These are phyloP conservation scores for Decorospora gaudefroyi DNA, from an alignment of 2,329 filamentous ascomycete genomes.

Conservation along the genomic window DNA sequence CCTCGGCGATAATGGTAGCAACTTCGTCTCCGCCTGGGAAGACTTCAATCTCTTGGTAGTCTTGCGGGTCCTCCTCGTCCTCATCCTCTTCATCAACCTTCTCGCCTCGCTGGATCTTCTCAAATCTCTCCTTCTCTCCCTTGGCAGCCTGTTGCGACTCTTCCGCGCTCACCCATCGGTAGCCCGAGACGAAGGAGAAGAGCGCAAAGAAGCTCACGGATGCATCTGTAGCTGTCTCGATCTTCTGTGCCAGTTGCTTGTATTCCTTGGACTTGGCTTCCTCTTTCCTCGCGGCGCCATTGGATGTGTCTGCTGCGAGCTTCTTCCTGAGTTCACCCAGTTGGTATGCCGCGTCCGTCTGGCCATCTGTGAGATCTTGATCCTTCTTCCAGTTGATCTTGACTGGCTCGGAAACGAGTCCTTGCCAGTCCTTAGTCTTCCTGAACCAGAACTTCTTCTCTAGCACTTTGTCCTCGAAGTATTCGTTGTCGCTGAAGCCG, in stretches of 20 bases:
- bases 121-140: conserved; percentile 64
- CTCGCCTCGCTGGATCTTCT: conserved; percentile 49
- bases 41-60: conserved; percentile 75
- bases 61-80: conserved; percentile 64
- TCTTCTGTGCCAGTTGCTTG: conserved; percentile 58
- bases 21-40: conserved; percentile 87
- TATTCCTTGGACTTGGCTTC: conserved; percentile 61
- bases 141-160: conserved; percentile 68
- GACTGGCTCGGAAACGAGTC: conserved; percentile 86
- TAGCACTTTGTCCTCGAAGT: conserved; percentile 75
- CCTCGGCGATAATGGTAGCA: conserved; percentile 79
- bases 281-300: conserved; percentile 54
- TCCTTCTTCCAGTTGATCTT: conserved; percentile 75
- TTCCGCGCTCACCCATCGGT: conserved; percentile 71
- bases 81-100: conserved; percentile 46
- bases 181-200: conserved; percentile 72
- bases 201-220: conserved; percentile 83
- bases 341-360: conserved; percentile 73
- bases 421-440: conserved; percentile 68
- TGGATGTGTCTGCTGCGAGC: conserved; percentile 29
- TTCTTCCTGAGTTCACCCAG: conserved; percentile 66
- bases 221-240: conserved; percentile 63
- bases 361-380: conserved; percentile 80
- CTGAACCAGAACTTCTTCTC: conserved; percentile 95
- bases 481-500: conserved; percentile 78